These are phyloP conservation scores for Phytophthora meadii DNA, from an alignment of 352 stramenopile genomes.

Conservation along the genomic window DNA sequence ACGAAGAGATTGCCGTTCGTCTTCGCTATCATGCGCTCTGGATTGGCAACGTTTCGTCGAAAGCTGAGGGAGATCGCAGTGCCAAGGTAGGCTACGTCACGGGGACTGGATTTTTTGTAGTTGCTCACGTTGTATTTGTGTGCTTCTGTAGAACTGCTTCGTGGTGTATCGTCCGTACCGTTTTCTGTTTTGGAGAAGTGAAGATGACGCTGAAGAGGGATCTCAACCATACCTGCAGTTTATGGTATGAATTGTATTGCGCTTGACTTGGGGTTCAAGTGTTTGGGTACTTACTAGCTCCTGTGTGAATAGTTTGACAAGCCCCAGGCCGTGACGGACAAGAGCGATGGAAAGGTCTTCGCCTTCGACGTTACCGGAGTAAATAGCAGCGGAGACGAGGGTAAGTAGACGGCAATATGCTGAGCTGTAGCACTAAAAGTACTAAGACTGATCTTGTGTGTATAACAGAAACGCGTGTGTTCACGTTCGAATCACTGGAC, in stretches of 20 bases:
- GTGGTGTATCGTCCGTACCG: slow-evolving; percentile 73
- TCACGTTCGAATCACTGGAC: slow-evolving; percentile 62
- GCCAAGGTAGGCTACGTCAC: slow-evolving; percentile 53
- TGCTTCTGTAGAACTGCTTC: slow-evolving; percentile 49
- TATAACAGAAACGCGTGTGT: slow-evolving; percentile 67
- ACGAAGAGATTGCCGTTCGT: slow-evolving; percentile 51
- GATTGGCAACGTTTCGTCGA: slow-evolving; percentile 65
- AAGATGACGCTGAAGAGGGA: slow-evolving; percentile 73
- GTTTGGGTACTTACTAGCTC: slow-evolving; percentile 12
- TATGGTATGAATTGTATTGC: slow-evolving; percentile 49
- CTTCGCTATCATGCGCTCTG: slow-evolving; percentile 80
- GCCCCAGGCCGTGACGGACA: slow-evolving; percentile 64
- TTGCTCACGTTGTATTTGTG: slow-evolving; percentile 16
- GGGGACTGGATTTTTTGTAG: not conserved
- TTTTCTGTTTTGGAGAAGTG: slow-evolving; percentile 84
- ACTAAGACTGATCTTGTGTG: slow-evolving; percentile 4
- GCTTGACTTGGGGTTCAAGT: not conserved
- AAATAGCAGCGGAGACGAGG: slow-evolving; percentile 53
- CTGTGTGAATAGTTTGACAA: slow-evolving; percentile 64
- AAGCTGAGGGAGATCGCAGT: slow-evolving; percentile 67
- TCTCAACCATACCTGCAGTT: slow-evolving; percentile 61
- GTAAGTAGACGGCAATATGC: slow-evolving; percentile 32
- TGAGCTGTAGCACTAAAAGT: not conserved
- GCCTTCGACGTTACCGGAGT: slow-evolving; percentile 72
- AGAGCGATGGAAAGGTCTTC: slow-evolving; percentile 65